Evolutionary conservation across 345 rosid genomes (phyloP).

Genomic region (Viola odorata): DNA sequence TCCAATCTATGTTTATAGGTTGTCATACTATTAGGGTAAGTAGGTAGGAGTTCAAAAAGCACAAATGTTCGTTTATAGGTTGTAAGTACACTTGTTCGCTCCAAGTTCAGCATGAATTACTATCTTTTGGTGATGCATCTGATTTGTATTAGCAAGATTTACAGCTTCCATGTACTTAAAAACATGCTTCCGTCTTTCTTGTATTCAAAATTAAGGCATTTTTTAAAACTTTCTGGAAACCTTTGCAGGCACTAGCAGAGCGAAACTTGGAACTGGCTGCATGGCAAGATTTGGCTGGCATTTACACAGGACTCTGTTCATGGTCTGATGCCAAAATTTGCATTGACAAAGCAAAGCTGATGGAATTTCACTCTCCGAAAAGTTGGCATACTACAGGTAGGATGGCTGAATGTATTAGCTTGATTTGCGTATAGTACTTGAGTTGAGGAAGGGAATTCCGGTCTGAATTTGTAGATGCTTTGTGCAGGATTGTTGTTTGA

Average conservation of each 20-base stretch:
- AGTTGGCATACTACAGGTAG: constrained; percentile 80
- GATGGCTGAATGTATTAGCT: neutral
- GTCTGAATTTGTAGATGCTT: neutral
- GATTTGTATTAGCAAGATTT: no score
- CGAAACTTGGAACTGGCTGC: constrained; percentile 54
- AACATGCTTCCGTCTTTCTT: no score
- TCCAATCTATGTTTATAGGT: neutral
- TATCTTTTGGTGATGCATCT: neutral
- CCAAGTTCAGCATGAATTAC: neutral
- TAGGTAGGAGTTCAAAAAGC: neutral
- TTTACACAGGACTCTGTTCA: constrained; percentile 58
- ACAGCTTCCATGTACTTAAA: no score
- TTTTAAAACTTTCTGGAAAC: neutral
- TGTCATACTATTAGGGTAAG: neutral
- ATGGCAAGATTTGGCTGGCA: constrained; percentile 79
- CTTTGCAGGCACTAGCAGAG: constrained; percentile 39
- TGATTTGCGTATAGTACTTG: neutral
- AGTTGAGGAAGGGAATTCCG: no score
- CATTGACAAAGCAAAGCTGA: constrained; percentile 60
- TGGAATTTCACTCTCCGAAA: constrained; percentile 55
- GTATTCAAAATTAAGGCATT: neutral
- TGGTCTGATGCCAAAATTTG: constrained; percentile 75
- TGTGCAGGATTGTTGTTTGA: constrained; percentile 61
- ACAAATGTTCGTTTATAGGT: neutral
- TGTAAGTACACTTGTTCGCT: no score